Evolutionary conservation across 2,329 filamentous ascomycete species (phyloP), one percentile per base, ranked within the genome.

Genomic region (Geosmithia morbida): DNA sequence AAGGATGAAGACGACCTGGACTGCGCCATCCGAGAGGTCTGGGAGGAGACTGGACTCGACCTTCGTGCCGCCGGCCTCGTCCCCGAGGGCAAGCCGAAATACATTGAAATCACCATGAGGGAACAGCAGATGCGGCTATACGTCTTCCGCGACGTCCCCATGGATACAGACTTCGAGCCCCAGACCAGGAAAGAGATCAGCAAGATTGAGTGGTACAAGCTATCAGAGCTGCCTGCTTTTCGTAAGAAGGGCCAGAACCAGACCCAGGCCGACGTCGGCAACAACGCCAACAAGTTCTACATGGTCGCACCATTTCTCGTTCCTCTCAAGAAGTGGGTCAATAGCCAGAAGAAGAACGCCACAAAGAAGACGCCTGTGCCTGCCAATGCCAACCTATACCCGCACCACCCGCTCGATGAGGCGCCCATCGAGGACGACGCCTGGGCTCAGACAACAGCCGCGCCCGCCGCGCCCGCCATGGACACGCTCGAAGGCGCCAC

Each of bases 171-270:
- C 50, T 98, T 98, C 59, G 85, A 90, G 62, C 87, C 94, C 3
- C 82, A 82, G 55, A 97, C 92, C 6, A 76, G 94, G 48, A 97
- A 97, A 64, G 94, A 98, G 63, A 98, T 98, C 59, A 94, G 90
- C 65, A 94, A 87, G 65, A 95, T 98, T 50, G 73, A 87, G 60
- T 98, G 92, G 92, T 96, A 94, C 67, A 87, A 81, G 55, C 70
- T 98, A 41, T 85, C 84, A 0, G 88, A 96, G 51, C 74, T 98
- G 22, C 90, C 92, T 1, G 87, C 85, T 0, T 81, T 87, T 56
- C 80, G 81, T 48, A 85, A 84, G 61, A 88, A 83, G 59, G 68
- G 69, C 13, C 72, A 77, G 48, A 60, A 57, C 16, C 40, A 47
- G 16, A 40, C 37, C 5, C 26, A 41, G 44, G 11, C 44, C 16